Evolutionary conservation across 352 stramenopile species (phyloP).

Genomic region (Phytophthora fragariaefolia): DNA sequence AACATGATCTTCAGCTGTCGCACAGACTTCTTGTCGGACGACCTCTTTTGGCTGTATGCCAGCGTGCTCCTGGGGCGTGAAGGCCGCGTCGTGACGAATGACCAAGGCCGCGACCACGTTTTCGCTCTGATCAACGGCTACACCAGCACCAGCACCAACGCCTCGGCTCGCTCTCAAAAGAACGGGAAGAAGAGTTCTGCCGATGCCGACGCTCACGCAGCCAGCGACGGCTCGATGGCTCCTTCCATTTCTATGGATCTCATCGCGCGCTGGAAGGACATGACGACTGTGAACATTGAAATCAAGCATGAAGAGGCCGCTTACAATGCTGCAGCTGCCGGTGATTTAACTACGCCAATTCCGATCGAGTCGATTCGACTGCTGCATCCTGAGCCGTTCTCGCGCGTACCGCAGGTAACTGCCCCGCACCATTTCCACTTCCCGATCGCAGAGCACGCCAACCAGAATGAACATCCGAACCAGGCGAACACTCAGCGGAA

Average conservation of each 20-base stretch:
- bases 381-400: constrained; percentile 71
- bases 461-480: constrained; percentile 32
- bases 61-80: constrained; percentile 76
- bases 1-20: constrained; percentile 93
- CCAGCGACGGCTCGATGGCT: not conserved
- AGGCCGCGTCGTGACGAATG: constrained; percentile 94
- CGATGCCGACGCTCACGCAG: constrained; percentile 4
- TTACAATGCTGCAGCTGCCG: constrained; percentile 8
- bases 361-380: constrained; percentile 64
- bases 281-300: constrained; percentile 75
- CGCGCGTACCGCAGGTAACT: constrained; percentile 67
- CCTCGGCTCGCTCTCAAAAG: constrained; percentile 18
- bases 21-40: constrained; percentile 89
- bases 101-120: constrained; percentile 98
- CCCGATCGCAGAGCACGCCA: constrained; percentile 47
- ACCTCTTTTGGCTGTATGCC: constrained; percentile 99
- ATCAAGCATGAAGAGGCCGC: constrained; percentile 68
- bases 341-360: constrained; percentile 35
- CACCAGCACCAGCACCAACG: constrained; percentile 26
- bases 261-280: constrained; percentile 74
- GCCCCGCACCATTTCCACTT: constrained; percentile 57
- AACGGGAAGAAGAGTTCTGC: constrained; percentile 25
- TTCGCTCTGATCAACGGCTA: constrained; percentile 63
- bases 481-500: constrained; percentile 28
- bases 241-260: constrained; percentile 70